Evolutionary conservation across 2,329 filamentous ascomycete genomes (phyloP).

Genomic region (Rutstroemia sydowiana): DNA sequence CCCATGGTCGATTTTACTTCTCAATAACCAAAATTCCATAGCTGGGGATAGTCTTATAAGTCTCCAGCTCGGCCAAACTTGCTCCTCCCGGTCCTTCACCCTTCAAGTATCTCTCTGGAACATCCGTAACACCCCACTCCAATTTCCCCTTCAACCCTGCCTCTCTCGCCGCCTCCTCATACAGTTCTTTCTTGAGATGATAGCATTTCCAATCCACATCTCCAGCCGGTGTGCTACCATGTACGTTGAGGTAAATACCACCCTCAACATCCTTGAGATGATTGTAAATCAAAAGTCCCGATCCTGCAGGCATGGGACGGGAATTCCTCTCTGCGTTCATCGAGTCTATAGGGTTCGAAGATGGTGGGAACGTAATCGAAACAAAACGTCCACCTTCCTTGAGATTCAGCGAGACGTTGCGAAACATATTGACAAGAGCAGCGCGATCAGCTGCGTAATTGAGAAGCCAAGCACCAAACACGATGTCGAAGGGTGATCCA

Average conservation of each 20-base stretch:
- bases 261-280: constrained; percentile 19
- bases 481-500: constrained; percentile 31
- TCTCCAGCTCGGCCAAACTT: constrained; percentile 22
- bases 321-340: constrained; percentile 15
- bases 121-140: constrained; percentile 22
- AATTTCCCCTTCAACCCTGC: constrained; percentile 25
- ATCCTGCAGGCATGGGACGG: constrained; percentile 13
- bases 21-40: no score
- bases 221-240: constrained; percentile 16
- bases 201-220: constrained; percentile 25
- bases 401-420: constrained; percentile 31
- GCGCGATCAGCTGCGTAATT: constrained; percentile 31
- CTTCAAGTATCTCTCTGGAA: constrained; percentile 20
- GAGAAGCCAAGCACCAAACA: constrained; percentile 33
- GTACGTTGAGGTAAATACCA: constrained; percentile 17
- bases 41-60: constrained; percentile 20
- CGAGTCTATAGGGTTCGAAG: constrained; percentile 19
- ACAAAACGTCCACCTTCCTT: constrained; percentile 31
- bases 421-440: constrained; percentile 31
- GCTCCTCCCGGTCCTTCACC: constrained; percentile 20
- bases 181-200: constrained; percentile 26
- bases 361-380: constrained; percentile 24
- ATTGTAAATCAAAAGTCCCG: constrained; percentile 15
- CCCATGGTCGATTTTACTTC: no score
- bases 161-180: constrained; percentile 26